phyloP scores from a whole-genome alignment of 1,139 yeast genomes.

The Citeromyces hawaiiensis region DNA sequence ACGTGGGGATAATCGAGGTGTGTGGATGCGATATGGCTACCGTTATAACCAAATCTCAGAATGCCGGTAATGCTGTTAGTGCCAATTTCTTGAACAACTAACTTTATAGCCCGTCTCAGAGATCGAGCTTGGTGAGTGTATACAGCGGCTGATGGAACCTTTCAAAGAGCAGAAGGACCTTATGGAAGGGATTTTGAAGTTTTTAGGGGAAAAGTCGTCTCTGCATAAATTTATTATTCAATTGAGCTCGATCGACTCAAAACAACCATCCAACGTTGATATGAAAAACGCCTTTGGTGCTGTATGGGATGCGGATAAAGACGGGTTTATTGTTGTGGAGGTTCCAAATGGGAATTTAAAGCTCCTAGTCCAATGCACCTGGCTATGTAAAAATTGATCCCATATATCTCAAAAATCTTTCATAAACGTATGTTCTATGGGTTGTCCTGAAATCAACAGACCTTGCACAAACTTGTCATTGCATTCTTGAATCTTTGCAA shows the following conservation, averaged over 20 bases:
- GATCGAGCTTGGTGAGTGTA: neutral
- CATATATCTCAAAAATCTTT: neutral
- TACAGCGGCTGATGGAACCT: neutral
- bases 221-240: constrained; percentile 1
- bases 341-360: neutral
- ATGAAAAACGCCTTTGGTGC: neutral
- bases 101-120: neutral
- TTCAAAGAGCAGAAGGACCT: neutral
- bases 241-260: neutral
- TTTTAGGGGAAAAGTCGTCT: constrained; percentile 1
- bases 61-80: neutral
- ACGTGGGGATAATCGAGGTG: neutral
- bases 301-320: constrained; percentile 1
- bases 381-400: neutral
- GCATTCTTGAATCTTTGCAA: constrained; percentile 5
- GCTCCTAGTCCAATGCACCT: neutral
- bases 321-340: constrained; percentile 1
- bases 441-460: neutral
- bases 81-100: neutral
- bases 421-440: neutral
- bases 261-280: neutral
- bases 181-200: neutral
- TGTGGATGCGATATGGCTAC: neutral
- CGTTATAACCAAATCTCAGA: neutral
- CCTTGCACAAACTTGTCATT: neutral